Conservation (phyloP, 208 protist genomes). For the Acanthamoeba sp. region DNA sequence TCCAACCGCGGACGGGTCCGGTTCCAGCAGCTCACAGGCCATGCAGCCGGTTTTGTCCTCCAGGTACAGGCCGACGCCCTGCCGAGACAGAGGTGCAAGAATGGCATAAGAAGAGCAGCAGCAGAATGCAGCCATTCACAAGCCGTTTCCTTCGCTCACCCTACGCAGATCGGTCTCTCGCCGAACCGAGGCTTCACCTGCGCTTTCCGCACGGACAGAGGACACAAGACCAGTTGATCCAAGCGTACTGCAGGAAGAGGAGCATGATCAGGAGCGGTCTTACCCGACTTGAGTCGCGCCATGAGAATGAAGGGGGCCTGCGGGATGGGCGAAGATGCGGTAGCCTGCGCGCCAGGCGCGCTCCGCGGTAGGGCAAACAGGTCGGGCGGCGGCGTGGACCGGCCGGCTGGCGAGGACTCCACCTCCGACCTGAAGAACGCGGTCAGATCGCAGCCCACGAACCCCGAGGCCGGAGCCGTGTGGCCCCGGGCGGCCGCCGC, state of each 20-base stretch:
- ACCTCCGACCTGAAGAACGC: not conserved
- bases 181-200: not conserved
- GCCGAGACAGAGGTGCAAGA: not conserved
- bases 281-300: not conserved
- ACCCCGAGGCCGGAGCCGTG: not conserved
- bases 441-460: not conserved
- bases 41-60: not conserved
- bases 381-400: not conserved
- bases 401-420: not conserved
- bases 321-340: not conserved
- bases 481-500: not conserved
- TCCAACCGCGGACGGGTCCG: not conserved
- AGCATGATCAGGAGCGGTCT: too few relatives aligned
- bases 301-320: not conserved
- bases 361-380: not conserved
- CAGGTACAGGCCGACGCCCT: slow-evolving; percentile 6
- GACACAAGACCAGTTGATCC: not conserved
- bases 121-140: not conserved
- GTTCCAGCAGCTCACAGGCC: slow-evolving; percentile 43
- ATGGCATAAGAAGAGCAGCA: not conserved
- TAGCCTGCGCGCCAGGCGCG: not conserved
- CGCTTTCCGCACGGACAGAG: not conserved
- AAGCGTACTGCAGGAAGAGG: not conserved
- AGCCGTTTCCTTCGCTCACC: not conserved
- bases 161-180: not conserved